A percentile compares a stretch with the other conserved stretches of the same genome.
These are phyloP conservation scores for Aurantiochytrium sp. DNA, from an alignment of 108 stramenopile species.

Conservation along the genomic window DNA sequence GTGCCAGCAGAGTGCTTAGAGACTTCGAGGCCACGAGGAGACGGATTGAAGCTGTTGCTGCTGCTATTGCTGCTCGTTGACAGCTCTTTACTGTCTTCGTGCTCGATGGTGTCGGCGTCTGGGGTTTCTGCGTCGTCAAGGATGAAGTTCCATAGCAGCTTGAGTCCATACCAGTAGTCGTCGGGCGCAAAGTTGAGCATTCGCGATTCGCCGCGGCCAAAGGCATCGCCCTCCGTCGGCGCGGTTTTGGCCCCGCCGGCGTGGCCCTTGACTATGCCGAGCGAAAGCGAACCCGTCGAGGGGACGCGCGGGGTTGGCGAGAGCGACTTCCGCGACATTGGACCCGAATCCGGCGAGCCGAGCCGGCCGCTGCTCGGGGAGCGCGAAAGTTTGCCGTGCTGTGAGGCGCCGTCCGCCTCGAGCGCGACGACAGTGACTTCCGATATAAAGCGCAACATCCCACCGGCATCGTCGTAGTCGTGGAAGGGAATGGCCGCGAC, in stretches of 20 bases:
- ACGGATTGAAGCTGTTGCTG: too few relatives aligned
- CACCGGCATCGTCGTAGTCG: background rate
- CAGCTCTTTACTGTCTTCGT: background rate
- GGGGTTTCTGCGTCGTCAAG: background rate
- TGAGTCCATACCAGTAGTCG: slow-evolving; percentile 6
- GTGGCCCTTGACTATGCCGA: too few relatives aligned
- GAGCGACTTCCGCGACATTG: too few relatives aligned
- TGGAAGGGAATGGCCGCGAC: background rate
- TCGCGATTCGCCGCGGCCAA: background rate
- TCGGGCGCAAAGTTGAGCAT: background rate
- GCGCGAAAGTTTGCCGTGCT: too few relatives aligned
- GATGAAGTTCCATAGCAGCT: background rate
- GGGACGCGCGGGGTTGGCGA: too few relatives aligned
- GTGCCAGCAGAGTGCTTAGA: too few relatives aligned
- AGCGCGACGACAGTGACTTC: background rate
- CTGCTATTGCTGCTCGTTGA: too few relatives aligned
- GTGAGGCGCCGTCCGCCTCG: background rate
- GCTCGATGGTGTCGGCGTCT: background rate
- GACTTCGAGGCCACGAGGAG: too few relatives aligned
- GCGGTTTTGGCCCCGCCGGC: background rate
- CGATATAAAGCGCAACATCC: background rate
- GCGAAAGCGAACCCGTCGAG: background rate
- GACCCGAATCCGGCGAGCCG: too few relatives aligned
- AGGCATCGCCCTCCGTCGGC: background rate
- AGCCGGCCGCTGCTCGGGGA: too few relatives aligned